Evolutionary conservation across 2,329 filamentous ascomycete species (phyloP).

Genomic region (Cadophora malorum): DNA sequence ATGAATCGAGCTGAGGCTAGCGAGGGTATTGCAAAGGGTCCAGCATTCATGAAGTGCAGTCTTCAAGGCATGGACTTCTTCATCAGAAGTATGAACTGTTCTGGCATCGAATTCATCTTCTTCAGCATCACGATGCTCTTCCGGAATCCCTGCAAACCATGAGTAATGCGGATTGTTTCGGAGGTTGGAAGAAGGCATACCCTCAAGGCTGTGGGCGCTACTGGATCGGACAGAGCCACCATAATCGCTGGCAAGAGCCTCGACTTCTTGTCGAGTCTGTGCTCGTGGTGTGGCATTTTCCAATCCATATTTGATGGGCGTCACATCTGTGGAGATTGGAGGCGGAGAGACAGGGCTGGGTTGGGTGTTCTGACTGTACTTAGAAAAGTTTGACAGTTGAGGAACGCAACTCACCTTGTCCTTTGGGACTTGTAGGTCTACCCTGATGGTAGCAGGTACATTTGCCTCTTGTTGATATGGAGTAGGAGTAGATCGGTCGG

Average conservation of each 20-base stretch:
- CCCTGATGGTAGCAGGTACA: slow-evolving; percentile 25
- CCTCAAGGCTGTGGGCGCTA: slow-evolving; percentile 78
- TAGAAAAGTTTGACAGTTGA: slow-evolving; percentile 18
- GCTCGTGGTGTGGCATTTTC: slow-evolving; percentile 80
- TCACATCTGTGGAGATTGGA: slow-evolving; percentile 78
- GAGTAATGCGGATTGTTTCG: slow-evolving; percentile 34
- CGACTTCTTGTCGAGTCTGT: slow-evolving; percentile 80
- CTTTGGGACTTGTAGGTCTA: slow-evolving; percentile 36
- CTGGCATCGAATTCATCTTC: slow-evolving; percentile 56
- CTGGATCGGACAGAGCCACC: slow-evolving; percentile 61
- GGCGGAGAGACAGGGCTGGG: slow-evolving; percentile 57
- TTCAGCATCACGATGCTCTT: slow-evolving; percentile 56
- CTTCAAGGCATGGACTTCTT: slow-evolving; percentile 72
- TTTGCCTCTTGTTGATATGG: slow-evolving; percentile 40
- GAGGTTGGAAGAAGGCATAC: slow-evolving; percentile 54
- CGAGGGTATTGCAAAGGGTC: slow-evolving; percentile 91
- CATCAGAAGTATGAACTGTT: slow-evolving; percentile 54
- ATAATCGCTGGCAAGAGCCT: slow-evolving; percentile 57
- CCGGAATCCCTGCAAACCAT: slow-evolving; percentile 46
- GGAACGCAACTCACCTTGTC: slow-evolving; percentile 39
- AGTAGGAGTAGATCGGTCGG: slow-evolving; percentile 43
- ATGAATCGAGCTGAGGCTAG: slow-evolving; percentile 83
- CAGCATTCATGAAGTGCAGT: slow-evolving; percentile 87
- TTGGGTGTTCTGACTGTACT: slow-evolving; percentile 37
- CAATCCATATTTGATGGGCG: slow-evolving; percentile 67